Evolutionary conservation across 169 alveolate species (phyloP), one percentile per base, ranked within the genome.

Genomic region (Cryptosporidium andersoni): DNA sequence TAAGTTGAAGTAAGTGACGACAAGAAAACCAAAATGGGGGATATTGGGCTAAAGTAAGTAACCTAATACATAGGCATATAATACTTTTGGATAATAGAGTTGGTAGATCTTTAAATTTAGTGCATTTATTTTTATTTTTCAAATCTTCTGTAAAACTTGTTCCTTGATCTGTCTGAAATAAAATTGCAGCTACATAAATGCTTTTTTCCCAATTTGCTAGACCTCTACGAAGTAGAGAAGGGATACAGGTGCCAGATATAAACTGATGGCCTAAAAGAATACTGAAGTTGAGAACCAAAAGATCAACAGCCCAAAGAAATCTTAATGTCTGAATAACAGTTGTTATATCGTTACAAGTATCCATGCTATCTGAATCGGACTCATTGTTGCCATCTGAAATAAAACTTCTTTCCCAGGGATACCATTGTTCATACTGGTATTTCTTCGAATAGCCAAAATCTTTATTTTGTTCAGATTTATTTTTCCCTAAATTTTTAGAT

Each of bases 1-100:
- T 74, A 16, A 74, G 40, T 60, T 74, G 85, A 16, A 74, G 68
- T 74, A 74, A 42, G 34, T 74, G 85, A 43, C 85, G 55, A 43
- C 85, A 74, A 6, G 85, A 74, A 6, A 43, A 58, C 85, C 85
- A 74, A 42, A 74, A 74, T 9, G 85, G 85, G 7, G 85, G 85
- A 25, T 74, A 74, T 12, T 74, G 85, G 6, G 68, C 67, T 14
- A 74, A 74, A 0, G 85, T 74, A 16, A 74, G 45, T 8, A 74
- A 25, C 42, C 85, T 39, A n/a, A 74, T 47, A 45, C 85, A 74
- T 1, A 74, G 67, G 12, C 85, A 74, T 58, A 74, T 58, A 58
- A 74, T 74, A 34, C 85, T 74, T 58, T 74, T 74, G 16, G 85
- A 74, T 14, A 74, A 58, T 39, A 43, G 55, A 14, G 62, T 36